phyloP scores from a whole-genome alignment of 2,329 filamentous ascomycete species.

The Sarocladium strictum region DNA sequence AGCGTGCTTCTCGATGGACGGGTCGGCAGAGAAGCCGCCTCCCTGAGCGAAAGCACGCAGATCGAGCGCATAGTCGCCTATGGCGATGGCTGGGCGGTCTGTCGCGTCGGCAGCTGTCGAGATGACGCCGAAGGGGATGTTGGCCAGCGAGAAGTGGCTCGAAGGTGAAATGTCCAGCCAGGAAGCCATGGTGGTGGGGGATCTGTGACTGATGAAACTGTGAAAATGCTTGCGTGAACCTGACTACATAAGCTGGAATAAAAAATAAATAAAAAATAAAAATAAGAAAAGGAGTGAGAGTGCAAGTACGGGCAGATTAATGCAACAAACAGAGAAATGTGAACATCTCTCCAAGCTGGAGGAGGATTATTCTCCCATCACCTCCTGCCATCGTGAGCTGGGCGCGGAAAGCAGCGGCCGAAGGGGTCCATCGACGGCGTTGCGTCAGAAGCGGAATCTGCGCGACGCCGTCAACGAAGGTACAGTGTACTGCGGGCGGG shows the following conservation, averaged over 20 bases:
- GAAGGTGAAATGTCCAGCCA: constrained; percentile 21
- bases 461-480: background rate
- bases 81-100: constrained; percentile 62
- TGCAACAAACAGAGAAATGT: too few relatives aligned
- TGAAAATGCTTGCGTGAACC: too few relatives aligned
- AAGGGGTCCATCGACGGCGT: background rate
- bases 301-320: too few relatives aligned
- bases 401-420: constrained; percentile 2
- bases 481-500: too few relatives aligned
- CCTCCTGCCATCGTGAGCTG: too few relatives aligned
- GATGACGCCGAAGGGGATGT: constrained; percentile 81
- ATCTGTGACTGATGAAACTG: background rate
- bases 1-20: constrained; percentile 20
- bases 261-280: background rate
- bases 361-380: too few relatives aligned
- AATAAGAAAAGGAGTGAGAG: too few relatives aligned
- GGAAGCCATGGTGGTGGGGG: constrained; percentile 14
- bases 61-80: constrained; percentile 68
- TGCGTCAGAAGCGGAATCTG: constrained; percentile 2
- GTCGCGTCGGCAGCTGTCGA: constrained; percentile 50
- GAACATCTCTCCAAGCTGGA: too few relatives aligned
- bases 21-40: constrained; percentile 30
- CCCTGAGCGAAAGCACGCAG: constrained; percentile 52
- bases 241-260: too few relatives aligned
- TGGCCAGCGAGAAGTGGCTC: constrained; percentile 62